These are phyloP conservation scores for Ustilago sp. DNA, from an alignment of 1,284 basidiomycete genomes.

Conservation along the genomic window DNA sequence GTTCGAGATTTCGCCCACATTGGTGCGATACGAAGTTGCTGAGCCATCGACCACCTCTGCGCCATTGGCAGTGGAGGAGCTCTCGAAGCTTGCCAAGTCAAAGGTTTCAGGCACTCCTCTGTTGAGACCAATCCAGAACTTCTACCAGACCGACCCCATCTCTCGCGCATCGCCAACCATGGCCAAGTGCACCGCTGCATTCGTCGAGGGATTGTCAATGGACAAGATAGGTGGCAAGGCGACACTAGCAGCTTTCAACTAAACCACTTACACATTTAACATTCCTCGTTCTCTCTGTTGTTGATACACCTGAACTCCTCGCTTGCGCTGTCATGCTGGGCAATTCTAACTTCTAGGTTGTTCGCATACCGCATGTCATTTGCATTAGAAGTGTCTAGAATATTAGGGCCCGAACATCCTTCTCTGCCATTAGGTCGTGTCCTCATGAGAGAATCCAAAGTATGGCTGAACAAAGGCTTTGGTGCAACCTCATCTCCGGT, in stretches of 20 bases:
- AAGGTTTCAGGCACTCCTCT: constrained; percentile 73
- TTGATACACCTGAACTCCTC: constrained; percentile 3
- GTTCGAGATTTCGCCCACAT: constrained; percentile 94
- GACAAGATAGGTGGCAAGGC: constrained; percentile 54
- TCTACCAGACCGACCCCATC: constrained; percentile 91
- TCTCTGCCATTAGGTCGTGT: background rate
- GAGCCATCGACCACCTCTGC: constrained; percentile 77
- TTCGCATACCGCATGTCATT: background rate
- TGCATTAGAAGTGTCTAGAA: constrained; percentile 17
- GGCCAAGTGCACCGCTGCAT: constrained; percentile 64
- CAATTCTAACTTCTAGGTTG: background rate
- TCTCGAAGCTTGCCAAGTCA: constrained; percentile 47
- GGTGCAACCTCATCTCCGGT: too few relatives aligned
- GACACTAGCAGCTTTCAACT: constrained; percentile 43
- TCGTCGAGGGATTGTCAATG: constrained; percentile 50
- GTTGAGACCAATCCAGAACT: constrained; percentile 87
- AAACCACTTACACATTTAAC: background rate
- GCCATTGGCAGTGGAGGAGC: constrained; percentile 56
- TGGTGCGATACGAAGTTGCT: constrained; percentile 87
- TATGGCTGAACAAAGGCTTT: too few relatives aligned
- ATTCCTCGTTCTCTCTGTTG: background rate
- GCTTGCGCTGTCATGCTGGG: background rate
- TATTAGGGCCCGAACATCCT: background rate
- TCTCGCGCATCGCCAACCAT: constrained; percentile 71
- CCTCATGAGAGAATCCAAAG: too few relatives aligned